Percentiles rank a stretch among this genome's conserved stretches.
phyloP scores from a whole-genome alignment of 1,139 yeast species.

The Tardiomyces digboiensis region DNA sequence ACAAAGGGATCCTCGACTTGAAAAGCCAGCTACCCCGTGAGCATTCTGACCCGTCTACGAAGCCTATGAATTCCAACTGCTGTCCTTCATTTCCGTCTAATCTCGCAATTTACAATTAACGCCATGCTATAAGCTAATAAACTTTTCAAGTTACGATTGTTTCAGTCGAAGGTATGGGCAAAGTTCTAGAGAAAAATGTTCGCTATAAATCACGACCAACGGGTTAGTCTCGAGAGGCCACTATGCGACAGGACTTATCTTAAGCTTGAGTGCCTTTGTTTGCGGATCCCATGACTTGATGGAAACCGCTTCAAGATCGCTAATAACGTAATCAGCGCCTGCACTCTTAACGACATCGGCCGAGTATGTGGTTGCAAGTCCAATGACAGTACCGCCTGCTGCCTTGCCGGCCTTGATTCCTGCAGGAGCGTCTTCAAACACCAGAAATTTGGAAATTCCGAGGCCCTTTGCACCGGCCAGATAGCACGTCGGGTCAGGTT shows the following conservation, averaged over 20 bases:
- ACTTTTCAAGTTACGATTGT: too few species aligned
- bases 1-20: conserved; percentile 6
- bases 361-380: conserved; percentile 73
- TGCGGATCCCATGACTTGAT: conserved; percentile 25
- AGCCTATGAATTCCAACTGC: background rate
- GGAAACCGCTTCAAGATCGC: conserved; percentile 47
- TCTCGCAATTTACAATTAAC: background rate
- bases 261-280: conserved; percentile 12
- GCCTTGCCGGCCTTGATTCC: conserved; percentile 80
- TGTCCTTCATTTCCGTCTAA: background rate
- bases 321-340: conserved; percentile 76
- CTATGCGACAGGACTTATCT: too few species aligned
- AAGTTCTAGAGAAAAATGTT: too few species aligned
- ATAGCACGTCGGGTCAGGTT: conserved; percentile 83
- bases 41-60: conserved; percentile 1
- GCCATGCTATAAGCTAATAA: too few species aligned
- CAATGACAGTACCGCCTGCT: conserved; percentile 76
- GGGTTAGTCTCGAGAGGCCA: too few species aligned
- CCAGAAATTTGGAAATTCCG: conserved; percentile 46
- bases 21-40: too few species aligned
- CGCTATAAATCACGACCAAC: too few species aligned
- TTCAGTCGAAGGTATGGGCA: too few species aligned
- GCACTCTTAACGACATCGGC: conserved; percentile 58
- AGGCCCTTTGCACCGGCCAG: conserved; percentile 51
- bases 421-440: conserved; percentile 84